These are phyloP conservation scores for Yamadazyma takamatsuzukensis DNA, from an alignment of 805 yeast genomes.

Conservation along the genomic window DNA sequence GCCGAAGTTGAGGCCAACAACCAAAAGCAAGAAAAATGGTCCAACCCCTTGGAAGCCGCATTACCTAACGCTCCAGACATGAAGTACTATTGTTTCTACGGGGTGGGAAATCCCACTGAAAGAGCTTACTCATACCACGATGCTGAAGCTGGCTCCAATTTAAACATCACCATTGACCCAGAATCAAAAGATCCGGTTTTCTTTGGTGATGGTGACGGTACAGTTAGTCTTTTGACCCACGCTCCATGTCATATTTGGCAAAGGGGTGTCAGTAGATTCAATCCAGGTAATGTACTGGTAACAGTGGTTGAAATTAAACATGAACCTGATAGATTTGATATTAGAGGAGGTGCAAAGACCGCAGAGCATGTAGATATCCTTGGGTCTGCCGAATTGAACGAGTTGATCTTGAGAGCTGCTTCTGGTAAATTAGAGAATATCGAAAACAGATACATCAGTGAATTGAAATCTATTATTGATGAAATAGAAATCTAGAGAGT, in stretches of 20 bases:
- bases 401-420: constrained; percentile 75
- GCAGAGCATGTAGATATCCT: constrained; percentile 97
- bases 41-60: constrained; percentile 90
- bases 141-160: constrained; percentile 45
- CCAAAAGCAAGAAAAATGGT: constrained; percentile 76
- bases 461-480: constrained; percentile 59
- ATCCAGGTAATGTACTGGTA: constrained; percentile 74
- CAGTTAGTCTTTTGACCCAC: constrained; percentile 84
- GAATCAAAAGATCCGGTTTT: constrained; percentile 63
- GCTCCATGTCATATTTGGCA: constrained; percentile 91
- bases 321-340: constrained; percentile 90
- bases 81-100: constrained; percentile 86
- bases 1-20: constrained; percentile 63
- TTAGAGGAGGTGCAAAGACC: constrained; percentile 95
- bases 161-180: constrained; percentile 70
- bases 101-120: constrained; percentile 96
- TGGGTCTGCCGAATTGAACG: constrained; percentile 91
- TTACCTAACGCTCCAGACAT: constrained; percentile 92
- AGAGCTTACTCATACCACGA: constrained; percentile 84
- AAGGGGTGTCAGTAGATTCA: constrained; percentile 56
- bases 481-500: constrained; percentile 44
- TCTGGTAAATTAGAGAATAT: constrained; percentile 74
- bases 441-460: constrained; percentile 54
- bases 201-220: constrained; percentile 94
- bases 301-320: constrained; percentile 87